Evolutionary conservation across 164 flowering plant species (phyloP), one percentile per base, ranked within the genome.

Genomic region (Akebia trifoliata): DNA sequence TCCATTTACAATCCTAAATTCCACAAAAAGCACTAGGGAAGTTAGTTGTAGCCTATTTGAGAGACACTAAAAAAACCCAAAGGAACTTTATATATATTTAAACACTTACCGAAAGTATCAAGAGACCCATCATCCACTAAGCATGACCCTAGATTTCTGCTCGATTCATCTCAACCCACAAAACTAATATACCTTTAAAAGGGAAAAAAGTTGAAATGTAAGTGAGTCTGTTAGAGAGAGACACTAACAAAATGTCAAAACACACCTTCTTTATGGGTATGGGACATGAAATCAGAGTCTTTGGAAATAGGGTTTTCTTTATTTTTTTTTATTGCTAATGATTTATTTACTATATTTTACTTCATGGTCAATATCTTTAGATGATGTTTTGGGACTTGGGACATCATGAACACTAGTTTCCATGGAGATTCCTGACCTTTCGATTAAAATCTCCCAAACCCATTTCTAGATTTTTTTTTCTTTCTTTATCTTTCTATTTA

Each of bases 371-470:
- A 43, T 14, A 57, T 45, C 32, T 58, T 12, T 24, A 59, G 62
- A 48, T 59, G 54, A 60, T 60, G 64, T 60, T 50, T n/a, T n/a
- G n/a, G n/a, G n/a, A n/a, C n/a, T n/a, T 56, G 64, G 40, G 51
- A 60, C 56, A 39, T 20, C 56, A 51, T 20, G 30, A 25, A 38
- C 62, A 59, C 52, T 46, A 46, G 46, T 49, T 59, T 49, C 55
- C 62, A 59, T 37, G 54, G 56, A 60, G 59, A 42, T 56, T 56
- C 49, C 49, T 56, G 37, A 40, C 36, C 48, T 14, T 50, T 43
- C 24, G 24, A 45, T 57, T 46, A 15, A 45, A 46, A 57, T 57
- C 61, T 44, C 50, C 44, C 34, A 44, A 22, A 57, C 36, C 48
- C 38, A n/a, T 56, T 9, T 56, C 36, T 56, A 12, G 9, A 17